A percentile compares a stretch with the other conserved stretches of the same genome.
phyloP scores from a whole-genome alignment of 2,329 filamentous ascomycete genomes.

The Arthrobotrys pseudoclavata region DNA sequence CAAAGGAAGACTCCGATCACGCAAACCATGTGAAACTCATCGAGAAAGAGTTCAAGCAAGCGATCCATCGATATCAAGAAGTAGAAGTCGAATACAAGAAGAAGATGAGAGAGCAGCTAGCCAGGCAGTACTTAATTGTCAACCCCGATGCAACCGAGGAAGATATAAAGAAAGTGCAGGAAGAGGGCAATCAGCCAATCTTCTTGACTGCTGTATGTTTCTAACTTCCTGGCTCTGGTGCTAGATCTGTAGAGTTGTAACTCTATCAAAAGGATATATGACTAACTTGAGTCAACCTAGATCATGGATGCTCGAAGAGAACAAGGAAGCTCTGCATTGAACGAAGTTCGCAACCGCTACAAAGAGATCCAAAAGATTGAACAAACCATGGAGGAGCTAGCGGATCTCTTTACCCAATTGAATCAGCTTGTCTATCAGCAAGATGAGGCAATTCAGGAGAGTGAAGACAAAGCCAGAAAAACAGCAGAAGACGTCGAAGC shows the following conservation, averaged over 20 bases:
- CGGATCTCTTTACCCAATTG: conserved; percentile 79
- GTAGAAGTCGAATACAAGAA: conserved; percentile 80
- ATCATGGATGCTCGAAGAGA: conserved; percentile 22
- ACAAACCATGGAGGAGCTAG: conserved; percentile 78
- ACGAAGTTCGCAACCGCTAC: conserved; percentile 83
- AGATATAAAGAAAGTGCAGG: conserved; percentile 77
- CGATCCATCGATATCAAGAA: conserved; percentile 80
- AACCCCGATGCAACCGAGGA: conserved; percentile 82
- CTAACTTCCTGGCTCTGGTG: too few relatives aligned
- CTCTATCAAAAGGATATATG: background rate
- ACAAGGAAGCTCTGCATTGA: conserved; percentile 77
- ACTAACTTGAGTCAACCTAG: conserved; percentile 2
- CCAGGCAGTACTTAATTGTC: conserved; percentile 83
- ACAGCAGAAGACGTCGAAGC: conserved; percentile 76
- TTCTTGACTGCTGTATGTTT: conserved; percentile 82
- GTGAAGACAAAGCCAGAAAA: conserved; percentile 76
- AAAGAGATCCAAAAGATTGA: conserved; percentile 87
- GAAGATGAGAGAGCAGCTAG: conserved; percentile 82
- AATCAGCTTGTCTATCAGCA: conserved; percentile 81
- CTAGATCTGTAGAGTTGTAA: background rate
- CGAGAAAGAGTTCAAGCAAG: conserved; percentile 82
- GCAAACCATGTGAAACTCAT: conserved; percentile 83
- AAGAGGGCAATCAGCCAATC: conserved; percentile 78
- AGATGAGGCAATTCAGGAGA: conserved; percentile 74
- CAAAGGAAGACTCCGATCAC: conserved; percentile 81